Percentiles rank a stretch among this genome's conserved stretches.
These are phyloP conservation scores for Teratosphaeria gauchensis DNA, from an alignment of 2,329 filamentous ascomycete genomes.

Conservation along the genomic window DNA sequence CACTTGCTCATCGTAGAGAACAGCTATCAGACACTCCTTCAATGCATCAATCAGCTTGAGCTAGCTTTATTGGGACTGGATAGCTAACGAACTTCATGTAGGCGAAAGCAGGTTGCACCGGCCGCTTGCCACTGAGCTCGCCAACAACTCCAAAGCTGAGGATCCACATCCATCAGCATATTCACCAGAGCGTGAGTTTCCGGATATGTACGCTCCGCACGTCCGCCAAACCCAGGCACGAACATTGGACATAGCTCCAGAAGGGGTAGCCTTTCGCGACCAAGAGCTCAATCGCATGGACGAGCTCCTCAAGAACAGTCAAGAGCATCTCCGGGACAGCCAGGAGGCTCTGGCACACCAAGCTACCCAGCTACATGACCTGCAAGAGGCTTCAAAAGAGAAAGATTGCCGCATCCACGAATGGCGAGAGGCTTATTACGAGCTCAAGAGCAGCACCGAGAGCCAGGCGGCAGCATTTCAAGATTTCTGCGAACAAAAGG, in stretches of 20 bases:
- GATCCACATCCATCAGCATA: background rate
- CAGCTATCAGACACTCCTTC: no score
- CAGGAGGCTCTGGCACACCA: background rate
- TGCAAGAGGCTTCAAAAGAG: background rate
- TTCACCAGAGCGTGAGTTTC: background rate
- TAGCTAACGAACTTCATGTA: background rate
- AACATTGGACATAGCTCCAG: background rate
- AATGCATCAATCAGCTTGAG: no score
- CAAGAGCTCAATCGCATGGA: conserved; percentile 15
- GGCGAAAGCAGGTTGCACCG: background rate
- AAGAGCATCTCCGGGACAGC: conserved; percentile 1
- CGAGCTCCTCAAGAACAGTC: conserved; percentile 6
- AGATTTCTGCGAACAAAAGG: conserved; percentile 17
- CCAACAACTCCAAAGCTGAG: background rate
- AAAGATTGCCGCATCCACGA: background rate
- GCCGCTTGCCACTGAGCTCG: background rate
- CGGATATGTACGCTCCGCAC: background rate
- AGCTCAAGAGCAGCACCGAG: background rate
- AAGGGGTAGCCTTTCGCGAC: conserved; percentile 19
- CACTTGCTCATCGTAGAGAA: no score
- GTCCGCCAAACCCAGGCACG: background rate
- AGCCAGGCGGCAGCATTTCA: background rate
- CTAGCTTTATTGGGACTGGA: background rate
- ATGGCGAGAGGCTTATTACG: background rate
- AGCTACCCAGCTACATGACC: background rate